Evolutionary conservation across 257 asterid species (phyloP).

Genomic region (Echium plantagineum): DNA sequence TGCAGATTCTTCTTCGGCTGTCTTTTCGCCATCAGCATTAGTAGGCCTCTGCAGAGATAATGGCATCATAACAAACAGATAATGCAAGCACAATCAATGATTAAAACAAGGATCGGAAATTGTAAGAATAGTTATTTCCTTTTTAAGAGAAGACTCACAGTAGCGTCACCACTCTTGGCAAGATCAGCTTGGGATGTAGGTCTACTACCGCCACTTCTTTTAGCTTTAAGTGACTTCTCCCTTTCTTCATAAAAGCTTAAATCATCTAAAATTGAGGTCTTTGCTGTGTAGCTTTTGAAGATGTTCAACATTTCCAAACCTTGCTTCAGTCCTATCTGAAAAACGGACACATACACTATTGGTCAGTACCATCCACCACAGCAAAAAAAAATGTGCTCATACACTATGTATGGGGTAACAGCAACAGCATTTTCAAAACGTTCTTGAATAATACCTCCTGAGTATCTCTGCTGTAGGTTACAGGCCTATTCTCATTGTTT

Average conservation of each 20-base stretch:
- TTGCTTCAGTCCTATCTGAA: constrained; percentile 51
- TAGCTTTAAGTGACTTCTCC: constrained; percentile 22
- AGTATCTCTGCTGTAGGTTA: constrained; percentile 71
- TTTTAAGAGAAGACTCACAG: constrained; percentile 1
- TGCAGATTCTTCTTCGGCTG: not conserved
- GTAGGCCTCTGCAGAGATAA: not conserved
- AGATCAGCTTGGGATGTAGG: not conserved
- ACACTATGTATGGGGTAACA: not conserved
- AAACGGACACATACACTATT: not conserved
- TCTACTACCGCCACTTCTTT: not conserved
- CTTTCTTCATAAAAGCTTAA: constrained; percentile 68
- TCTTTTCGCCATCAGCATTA: not conserved
- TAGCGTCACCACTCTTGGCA: not conserved
- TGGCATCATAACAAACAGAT: not conserved
- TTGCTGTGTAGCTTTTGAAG: constrained; percentile 44
- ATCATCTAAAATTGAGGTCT: constrained; percentile 54
- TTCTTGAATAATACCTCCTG: constrained; percentile 39
- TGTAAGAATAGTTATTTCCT: not conserved
- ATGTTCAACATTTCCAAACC: constrained; percentile 50
- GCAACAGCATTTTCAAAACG: not conserved
- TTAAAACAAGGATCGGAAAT: not conserved
- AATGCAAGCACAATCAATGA: too few species aligned
- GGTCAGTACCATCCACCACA: not conserved
- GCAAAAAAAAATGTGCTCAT: too few species aligned
- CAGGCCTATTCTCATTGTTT: constrained; percentile 66